Base-by-base conservation (phyloP, 2,329 filamentous ascomycete species). In the Waltergamsia citrina region DNA sequence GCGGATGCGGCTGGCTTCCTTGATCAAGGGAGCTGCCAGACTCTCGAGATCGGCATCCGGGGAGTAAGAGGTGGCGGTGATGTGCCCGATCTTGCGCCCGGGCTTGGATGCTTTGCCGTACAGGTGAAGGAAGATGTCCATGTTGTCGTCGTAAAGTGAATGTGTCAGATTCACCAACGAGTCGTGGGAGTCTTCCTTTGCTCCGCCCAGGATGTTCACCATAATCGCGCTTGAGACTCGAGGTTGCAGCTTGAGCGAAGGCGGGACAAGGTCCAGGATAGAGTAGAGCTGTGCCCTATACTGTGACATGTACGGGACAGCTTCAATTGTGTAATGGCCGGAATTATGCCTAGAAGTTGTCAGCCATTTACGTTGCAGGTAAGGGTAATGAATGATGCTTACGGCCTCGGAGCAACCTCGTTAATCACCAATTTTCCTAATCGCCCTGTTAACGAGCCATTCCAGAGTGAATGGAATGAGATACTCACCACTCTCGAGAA, bases 251-350 rank as follows among this genome's bases (percentile, higher is more conserved):
- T 66, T 58, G 26, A 60, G 50, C 19, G 68, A 68, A 17, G 71
- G 67, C 2, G 71, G 73, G 15, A 81, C 66, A 40, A 64, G 57
- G 37, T 67, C 85, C 24, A 94, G 72, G 41, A 98, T 90, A 2
- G 90, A 78, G 39, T 81, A 76, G 8, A 96, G 74, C 52, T 98
- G 88, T 3, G 86, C 83, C 54, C 92, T 86, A 59, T 85, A 98
- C 58, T 98, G 92, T 1, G 87, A 94, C 62, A 80, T 69, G 39
- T 90, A 75, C 0, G 80, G 78, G 32, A 92, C 85, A 4, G 85
- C 85, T 62, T 98, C 90, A 43, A 96, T 96, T 3, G 85, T 94
- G 60, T 88, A 90, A 59, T 96, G 92, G 1, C 92, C 92, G 0
- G 85, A 93, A 63, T 95, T 95, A 61, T 95, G 88, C n/a, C n/a